Percentiles rank a stretch among this genome's conserved stretches.
These are phyloP conservation scores for Neocallimastix lanati DNA, from an alignment of 192 early-diverging fungal genomes.

Conservation along the genomic window DNA sequence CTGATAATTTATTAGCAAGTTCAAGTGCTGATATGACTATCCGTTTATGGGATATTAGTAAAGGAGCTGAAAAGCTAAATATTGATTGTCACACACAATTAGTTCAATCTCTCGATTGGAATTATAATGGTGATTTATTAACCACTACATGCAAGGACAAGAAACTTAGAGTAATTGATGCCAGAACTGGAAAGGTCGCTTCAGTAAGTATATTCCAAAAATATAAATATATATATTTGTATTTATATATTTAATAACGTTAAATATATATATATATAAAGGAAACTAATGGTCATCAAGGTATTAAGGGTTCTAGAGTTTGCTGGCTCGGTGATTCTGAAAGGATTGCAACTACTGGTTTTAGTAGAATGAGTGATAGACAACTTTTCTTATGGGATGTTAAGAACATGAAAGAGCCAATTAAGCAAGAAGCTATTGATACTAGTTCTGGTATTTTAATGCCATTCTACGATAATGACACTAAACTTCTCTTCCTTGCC, in stretches of 20 bases:
- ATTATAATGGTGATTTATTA: constrained; percentile 63
- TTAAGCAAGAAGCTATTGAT: constrained; percentile 64
- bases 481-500: constrained; percentile 77
- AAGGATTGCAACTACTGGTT: constrained; percentile 81
- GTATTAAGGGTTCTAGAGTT: constrained; percentile 90
- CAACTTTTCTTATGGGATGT: constrained; percentile 85
- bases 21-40: constrained; percentile 68
- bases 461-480: constrained; percentile 87
- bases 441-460: constrained; percentile 88
- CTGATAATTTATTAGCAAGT: constrained; percentile 79
- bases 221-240: no score
- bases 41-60: constrained; percentile 86
- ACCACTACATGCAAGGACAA: constrained; percentile 94
- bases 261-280: no score
- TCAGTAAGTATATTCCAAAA: constrained; percentile 16
- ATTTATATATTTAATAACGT: no score
- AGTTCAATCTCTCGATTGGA: constrained; percentile 83
- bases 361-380: constrained; percentile 82
- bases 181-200: constrained; percentile 64
- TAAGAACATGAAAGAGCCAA: constrained; percentile 34
- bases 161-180: constrained; percentile 83
- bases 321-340: constrained; percentile 67
- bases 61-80: constrained; percentile 49
- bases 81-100: constrained; percentile 75
- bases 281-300: constrained; percentile 73